Conservation (phyloP, 2,329 filamentous ascomycete genomes). For the Ascochyta clinopodiicola region DNA sequence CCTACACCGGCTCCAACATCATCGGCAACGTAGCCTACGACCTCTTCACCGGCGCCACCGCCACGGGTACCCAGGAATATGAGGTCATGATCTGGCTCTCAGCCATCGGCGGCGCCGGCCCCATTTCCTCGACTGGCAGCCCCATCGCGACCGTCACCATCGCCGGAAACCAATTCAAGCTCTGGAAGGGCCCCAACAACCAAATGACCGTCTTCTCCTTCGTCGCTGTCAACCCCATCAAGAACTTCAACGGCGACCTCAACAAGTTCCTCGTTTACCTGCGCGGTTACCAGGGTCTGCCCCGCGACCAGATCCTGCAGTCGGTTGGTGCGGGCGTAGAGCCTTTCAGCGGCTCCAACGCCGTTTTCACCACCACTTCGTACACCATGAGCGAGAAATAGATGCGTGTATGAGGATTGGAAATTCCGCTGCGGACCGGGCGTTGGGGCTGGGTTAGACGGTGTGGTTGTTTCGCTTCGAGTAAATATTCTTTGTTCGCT, state of each 20-base stretch:
- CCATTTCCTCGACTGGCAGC: slow-evolving; percentile 64
- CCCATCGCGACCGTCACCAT: slow-evolving; percentile 62
- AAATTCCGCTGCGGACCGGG: too few species aligned
- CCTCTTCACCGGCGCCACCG: slow-evolving; percentile 62
- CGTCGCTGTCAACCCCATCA: slow-evolving; percentile 57
- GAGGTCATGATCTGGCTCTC: slow-evolving; percentile 73
- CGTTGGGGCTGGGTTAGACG: too few species aligned
- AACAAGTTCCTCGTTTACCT: slow-evolving; percentile 65
- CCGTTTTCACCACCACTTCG: slow-evolving; percentile 52
- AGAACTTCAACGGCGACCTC: slow-evolving; percentile 64
- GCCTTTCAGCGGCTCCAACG: slow-evolving; percentile 60
- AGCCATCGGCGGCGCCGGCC: slow-evolving; percentile 63
- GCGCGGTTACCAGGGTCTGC: slow-evolving; percentile 55
- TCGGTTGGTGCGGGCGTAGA: slow-evolving; percentile 64
- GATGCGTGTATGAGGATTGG: not conserved
- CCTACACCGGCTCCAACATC: slow-evolving; percentile 57
- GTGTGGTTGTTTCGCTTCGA: not conserved
- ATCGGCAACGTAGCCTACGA: slow-evolving; percentile 68
- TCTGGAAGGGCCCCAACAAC: slow-evolving; percentile 68
- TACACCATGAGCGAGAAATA: slow-evolving; percentile 46
- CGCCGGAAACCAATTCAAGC: slow-evolving; percentile 61
- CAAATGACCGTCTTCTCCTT: slow-evolving; percentile 68
- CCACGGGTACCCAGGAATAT: slow-evolving; percentile 58
- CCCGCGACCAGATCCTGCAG: slow-evolving; percentile 60
- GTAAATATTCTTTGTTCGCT: too few species aligned